These are phyloP conservation scores for Flaveria ramosissima DNA, from an alignment of 129 eudicot species.

Conservation along the genomic window DNA sequence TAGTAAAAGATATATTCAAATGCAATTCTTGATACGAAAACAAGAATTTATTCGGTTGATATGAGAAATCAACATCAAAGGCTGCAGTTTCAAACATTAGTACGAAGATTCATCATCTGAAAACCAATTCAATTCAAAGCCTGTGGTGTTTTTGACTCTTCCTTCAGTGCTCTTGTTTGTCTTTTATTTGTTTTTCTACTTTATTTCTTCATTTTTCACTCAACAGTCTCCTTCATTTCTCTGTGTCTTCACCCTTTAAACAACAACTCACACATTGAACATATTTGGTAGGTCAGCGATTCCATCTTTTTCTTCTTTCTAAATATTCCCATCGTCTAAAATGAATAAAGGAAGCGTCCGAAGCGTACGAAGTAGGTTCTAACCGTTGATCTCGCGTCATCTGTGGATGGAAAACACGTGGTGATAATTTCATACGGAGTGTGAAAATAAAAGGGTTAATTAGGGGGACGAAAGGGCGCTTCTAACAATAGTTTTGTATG, in stretches of 20 bases:
- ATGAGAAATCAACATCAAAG: constrained; percentile 38
- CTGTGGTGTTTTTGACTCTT: constrained; percentile 32
- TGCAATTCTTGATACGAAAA: neutral
- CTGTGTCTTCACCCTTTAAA: neutral
- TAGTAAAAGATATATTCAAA: neutral
- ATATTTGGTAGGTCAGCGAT: neutral
- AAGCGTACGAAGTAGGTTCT: no score
- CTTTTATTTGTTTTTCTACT: neutral
- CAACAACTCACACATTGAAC: neutral
- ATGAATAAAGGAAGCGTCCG: no score
- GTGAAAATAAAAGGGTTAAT: no score
- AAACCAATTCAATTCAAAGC: neutral
- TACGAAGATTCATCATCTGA: constrained; percentile 20
- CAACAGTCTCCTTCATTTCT: constrained; percentile 25
- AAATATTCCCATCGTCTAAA: neutral
- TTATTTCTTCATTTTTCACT: constrained; percentile 1
- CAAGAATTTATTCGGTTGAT: constrained; percentile 1
- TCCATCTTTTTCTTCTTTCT: neutral
- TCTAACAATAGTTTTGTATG: no score
- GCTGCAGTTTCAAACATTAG: constrained; percentile 32
- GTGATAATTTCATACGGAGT: no score
- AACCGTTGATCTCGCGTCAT: no score
- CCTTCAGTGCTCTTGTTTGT: neutral
- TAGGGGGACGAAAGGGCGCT: no score
- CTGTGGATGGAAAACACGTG: no score